Percentiles rank a stretch among this genome's conserved stretches.
Evolutionary conservation across 768 basidiomycete species (phyloP).

Genomic region (Psilocybe subaeruginosa): DNA sequence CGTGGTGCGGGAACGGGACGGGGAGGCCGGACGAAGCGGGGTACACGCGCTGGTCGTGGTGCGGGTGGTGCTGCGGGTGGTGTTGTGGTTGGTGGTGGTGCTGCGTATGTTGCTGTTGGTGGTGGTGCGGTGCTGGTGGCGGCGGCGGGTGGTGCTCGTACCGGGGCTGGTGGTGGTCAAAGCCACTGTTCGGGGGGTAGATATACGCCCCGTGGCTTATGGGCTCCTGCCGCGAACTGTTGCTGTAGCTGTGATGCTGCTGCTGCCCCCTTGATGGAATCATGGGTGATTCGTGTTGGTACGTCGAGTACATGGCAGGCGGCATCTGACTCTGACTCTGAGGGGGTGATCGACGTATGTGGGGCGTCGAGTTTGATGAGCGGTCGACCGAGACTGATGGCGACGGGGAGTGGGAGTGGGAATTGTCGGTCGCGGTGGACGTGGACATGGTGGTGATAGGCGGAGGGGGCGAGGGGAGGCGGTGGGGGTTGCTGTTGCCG

Average conservation of each 20-base stretch:
- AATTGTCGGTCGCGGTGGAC: slow-evolving; percentile 19
- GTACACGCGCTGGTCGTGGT: slow-evolving; percentile 7
- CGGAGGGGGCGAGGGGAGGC: slow-evolving; percentile 37
- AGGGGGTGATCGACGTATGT: slow-evolving; percentile 45
- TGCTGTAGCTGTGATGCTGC: slow-evolving; percentile 25
- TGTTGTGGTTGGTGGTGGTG: background rate
- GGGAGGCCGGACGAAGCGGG: slow-evolving; percentile 1
- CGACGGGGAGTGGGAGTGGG: slow-evolving; percentile 57
- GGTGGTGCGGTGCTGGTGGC: slow-evolving; percentile 10
- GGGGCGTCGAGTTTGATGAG: slow-evolving; percentile 62
- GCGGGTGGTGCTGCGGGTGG: slow-evolving; percentile 1
- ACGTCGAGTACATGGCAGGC: slow-evolving; percentile 32
- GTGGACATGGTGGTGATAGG: slow-evolving; percentile 46
- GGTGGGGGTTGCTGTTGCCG: background rate
- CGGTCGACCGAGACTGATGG: slow-evolving; percentile 63
- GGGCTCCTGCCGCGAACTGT: background rate
- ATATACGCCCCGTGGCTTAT: background rate
- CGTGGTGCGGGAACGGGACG: slow-evolving; percentile 21
- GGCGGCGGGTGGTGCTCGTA: slow-evolving; percentile 9
- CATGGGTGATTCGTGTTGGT: slow-evolving; percentile 39
- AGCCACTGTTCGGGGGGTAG: background rate
- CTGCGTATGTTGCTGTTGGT: slow-evolving; percentile 5
- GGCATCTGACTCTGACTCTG: slow-evolving; percentile 24
- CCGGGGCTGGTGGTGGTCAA: slow-evolving; percentile 1
- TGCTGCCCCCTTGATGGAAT: slow-evolving; percentile 24